phyloP scores from a whole-genome alignment of 192 early-diverging fungal genomes.

The Umbelopsis ramanniana region DNA sequence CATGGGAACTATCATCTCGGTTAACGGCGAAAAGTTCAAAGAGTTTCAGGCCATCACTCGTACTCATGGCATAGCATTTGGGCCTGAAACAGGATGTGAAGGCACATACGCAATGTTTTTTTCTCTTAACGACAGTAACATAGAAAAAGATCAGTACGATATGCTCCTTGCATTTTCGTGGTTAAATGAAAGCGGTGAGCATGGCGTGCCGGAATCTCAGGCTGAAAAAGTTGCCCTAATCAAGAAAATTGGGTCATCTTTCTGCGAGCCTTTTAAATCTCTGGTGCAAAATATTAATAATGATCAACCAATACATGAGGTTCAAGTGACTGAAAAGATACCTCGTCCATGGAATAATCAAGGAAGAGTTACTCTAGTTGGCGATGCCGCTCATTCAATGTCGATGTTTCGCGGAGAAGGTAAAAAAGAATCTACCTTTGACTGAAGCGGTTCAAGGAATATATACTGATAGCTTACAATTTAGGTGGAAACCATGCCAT shows the following conservation, averaged over 20 bases:
- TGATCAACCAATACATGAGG: neutral
- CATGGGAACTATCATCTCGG: conserved; percentile 4
- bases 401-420: conserved; percentile 35
- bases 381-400: conserved; percentile 28
- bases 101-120: conserved; percentile 13
- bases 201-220: neutral
- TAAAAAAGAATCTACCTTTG: neutral
- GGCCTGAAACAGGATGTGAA: conserved; percentile 15
- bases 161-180: neutral
- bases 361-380: conserved; percentile 18
- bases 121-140: neutral
- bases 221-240: neutral
- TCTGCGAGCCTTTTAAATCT: conserved; percentile 1
- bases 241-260: neutral
- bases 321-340: neutral
- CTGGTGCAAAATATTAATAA: neutral
- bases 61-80: neutral
- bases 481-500: conserved; percentile 33
- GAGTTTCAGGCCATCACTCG: neutral
- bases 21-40: neutral
- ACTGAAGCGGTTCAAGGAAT: no score
- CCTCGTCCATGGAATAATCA: neutral
- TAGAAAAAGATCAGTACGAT: neutral
- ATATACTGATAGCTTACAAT: neutral
- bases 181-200: neutral